Evolutionary conservation across 2,329 filamentous ascomycete species (phyloP).

Genomic region (Aspergillus piperis): DNA sequence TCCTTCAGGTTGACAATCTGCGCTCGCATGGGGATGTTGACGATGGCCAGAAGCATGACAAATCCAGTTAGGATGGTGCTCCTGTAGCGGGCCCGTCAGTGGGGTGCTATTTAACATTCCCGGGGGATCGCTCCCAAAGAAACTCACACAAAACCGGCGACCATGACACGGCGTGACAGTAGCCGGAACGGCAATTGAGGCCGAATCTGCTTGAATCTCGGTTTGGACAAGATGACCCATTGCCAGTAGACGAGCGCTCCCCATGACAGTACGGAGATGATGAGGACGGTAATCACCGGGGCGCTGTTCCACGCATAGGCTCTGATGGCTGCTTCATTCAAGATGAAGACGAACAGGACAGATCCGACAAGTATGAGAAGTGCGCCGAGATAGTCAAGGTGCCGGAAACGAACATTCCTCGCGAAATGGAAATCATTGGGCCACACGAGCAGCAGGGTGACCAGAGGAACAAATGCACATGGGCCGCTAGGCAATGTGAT

Average conservation of each 20-base stretch:
- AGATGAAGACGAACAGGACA: constrained; percentile 9
- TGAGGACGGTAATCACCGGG: not conserved
- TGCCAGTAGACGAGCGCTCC: constrained; percentile 6
- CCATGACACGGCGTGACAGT: constrained; percentile 3
- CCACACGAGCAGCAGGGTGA: not conserved
- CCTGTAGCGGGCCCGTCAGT: not conserved
- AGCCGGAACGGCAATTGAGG: constrained; percentile 8
- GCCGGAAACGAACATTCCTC: constrained; percentile 8
- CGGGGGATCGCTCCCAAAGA: not conserved
- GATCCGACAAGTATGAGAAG: constrained; percentile 4
- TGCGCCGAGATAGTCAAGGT: constrained; percentile 7
- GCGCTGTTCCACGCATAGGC: constrained; percentile 6
- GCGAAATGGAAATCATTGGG: constrained; percentile 5
- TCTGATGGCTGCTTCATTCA: constrained; percentile 6
- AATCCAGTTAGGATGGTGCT: constrained; percentile 9
- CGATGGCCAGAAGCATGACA: constrained; percentile 6
- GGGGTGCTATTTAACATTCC: not conserved
- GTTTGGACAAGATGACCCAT: not conserved
- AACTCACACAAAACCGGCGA: constrained; percentile 5
- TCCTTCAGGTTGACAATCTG: constrained; percentile 8
- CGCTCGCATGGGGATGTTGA: constrained; percentile 6
- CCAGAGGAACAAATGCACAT: constrained; percentile 1
- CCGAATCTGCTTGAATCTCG: not conserved
- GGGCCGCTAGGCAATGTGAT: not conserved
- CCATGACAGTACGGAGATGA: constrained; percentile 8